Evolutionary conservation across 2,329 filamentous ascomycete species (phyloP).

Genomic region (Curvularia lunata): DNA sequence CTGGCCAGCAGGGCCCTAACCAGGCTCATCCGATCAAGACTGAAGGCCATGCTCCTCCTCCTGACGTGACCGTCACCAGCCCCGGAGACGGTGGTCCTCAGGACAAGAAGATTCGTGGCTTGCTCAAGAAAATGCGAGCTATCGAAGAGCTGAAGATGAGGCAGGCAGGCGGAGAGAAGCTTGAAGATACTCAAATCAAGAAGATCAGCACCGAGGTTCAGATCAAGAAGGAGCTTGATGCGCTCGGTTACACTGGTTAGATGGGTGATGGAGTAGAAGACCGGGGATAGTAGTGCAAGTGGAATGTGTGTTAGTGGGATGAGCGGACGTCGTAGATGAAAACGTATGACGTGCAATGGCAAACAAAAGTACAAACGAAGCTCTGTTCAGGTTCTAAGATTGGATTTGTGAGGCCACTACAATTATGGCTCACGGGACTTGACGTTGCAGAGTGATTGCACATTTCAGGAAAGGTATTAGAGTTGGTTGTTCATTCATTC

Average conservation of each 20-base stretch:
- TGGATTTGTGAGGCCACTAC: background rate
- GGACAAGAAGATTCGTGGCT: slow-evolving; percentile 91
- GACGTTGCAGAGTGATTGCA: background rate
- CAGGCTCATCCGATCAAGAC: slow-evolving; percentile 42
- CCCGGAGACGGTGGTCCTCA: slow-evolving; percentile 67
- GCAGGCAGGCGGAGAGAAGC: slow-evolving; percentile 89
- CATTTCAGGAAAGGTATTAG: background rate
- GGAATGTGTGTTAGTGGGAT: background rate
- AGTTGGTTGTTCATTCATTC: background rate
- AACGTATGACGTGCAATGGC: background rate
- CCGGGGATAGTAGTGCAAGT: background rate
- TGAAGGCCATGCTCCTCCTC: slow-evolving; percentile 45
- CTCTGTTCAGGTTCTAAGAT: background rate
- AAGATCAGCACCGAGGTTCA: slow-evolving; percentile 90
- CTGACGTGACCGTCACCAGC: slow-evolving; percentile 62
- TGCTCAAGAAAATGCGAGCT: slow-evolving; percentile 96
- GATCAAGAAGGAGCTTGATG: slow-evolving; percentile 82
- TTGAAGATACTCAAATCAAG: slow-evolving; percentile 98
- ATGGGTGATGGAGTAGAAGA: background rate
- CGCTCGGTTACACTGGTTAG: slow-evolving; percentile 56
- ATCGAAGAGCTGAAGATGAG: slow-evolving; percentile 99
- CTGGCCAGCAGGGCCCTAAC: slow-evolving; percentile 25
- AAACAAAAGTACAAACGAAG: background rate
- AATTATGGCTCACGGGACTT: background rate
- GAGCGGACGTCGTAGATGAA: background rate